Base-by-base conservation (phyloP, 768 basidiomycete genomes). In the Scleroderma citrinum region DNA sequence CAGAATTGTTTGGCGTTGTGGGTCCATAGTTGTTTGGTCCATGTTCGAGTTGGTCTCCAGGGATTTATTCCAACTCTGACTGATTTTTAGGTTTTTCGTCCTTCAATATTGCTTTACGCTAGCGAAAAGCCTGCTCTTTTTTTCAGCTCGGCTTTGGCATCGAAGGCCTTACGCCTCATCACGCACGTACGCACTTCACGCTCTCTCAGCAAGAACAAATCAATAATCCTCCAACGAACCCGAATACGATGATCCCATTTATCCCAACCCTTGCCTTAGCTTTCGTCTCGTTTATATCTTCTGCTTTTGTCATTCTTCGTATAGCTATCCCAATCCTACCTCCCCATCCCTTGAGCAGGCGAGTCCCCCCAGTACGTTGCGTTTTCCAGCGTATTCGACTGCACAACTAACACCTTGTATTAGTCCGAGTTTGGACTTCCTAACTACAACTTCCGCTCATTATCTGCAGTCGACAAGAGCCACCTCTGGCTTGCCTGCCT, bases 361-460 rank as follows among this genome's bases (percentile, higher is more conserved):
- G 82, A 59, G 83, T 85, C 61, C 75, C 81, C 63, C 85, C 85
- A 46, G 86, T 87, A 59, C 52, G 81, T 73, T 36, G 16, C 30
- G 38, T 38, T 21, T 45, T 32, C 14, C 23, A 20, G 31, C 30
- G 36, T 17, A 12, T 20, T 31, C 1, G 19, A 34, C 20, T 19
- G 46, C 14, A 49, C 51, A 38, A 50, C 42, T 52, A 6, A 56
- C 46, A 21, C 54, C 52, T 56, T 51, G 52, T 29, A 14, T 30
- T 63, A 88, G 86, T 77, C 85, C 57, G 83, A 86, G 69, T 87
- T 86, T 63, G 83, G 83, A 53, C 75, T 85, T 50, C 85, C 83
- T 52, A 81, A 80, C 60, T 60, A 55, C 39, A 60, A 60, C 44
- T 84, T 80, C 64, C 75, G 74, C 56, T 77, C 77, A 14, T 74